phyloP scores from a whole-genome alignment of 176 grass and related monocot genomes.

The Sorghum bicolor region Sorghum_bicolor_NCBIv3 NC_012878.2:4392001-4392500 shows the following conservation, averaged over 20 bases:
- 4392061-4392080: no score
- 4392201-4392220: neutral
- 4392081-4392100: no score
- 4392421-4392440: neutral
- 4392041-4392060: no score
- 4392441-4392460: neutral
- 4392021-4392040: no score
- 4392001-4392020: no score
- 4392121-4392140: no score
- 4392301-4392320: neutral
- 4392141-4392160: no score
- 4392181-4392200: neutral
- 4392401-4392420: neutral
- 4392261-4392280: neutral
- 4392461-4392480: neutral
- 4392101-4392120: no score
- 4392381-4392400: neutral
- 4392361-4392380: neutral
- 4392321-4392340: neutral
- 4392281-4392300: neutral
- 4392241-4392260: neutral
- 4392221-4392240: neutral
- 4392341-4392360: neutral
- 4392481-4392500: neutral
- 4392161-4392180: no score